Conservation (phyloP, 2,329 filamentous ascomycete species). For the Helicocarpus griseus region DNA sequence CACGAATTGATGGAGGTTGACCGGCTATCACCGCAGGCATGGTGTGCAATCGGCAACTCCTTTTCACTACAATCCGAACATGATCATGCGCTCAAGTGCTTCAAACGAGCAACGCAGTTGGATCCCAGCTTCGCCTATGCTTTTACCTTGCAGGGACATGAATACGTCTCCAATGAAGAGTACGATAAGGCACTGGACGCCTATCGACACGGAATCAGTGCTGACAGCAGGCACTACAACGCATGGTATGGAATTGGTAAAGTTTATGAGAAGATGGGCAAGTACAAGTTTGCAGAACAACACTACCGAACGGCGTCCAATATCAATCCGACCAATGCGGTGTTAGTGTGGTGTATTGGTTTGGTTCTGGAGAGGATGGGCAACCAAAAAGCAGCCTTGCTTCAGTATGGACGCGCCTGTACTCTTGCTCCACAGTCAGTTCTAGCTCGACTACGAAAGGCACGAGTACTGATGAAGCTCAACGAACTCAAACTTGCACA, state of each 20-base stretch:
- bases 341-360: slow-evolving; percentile 87
- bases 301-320: slow-evolving; percentile 81
- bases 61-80: slow-evolving; percentile 89
- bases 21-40: slow-evolving; percentile 85
- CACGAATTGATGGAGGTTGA: slow-evolving; percentile 82
- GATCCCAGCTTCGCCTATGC: slow-evolving; percentile 89
- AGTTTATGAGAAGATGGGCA: slow-evolving; percentile 83
- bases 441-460: slow-evolving; percentile 86
- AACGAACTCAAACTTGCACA: slow-evolving; percentile 60
- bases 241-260: slow-evolving; percentile 86
- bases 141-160: slow-evolving; percentile 90
- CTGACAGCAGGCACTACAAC: slow-evolving; percentile 87
- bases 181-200: slow-evolving; percentile 87
- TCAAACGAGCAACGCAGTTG: slow-evolving; percentile 86
- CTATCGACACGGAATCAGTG: slow-evolving; percentile 76
- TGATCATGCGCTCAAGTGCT: slow-evolving; percentile 87
- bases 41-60: slow-evolving; percentile 91
- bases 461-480: slow-evolving; percentile 72
- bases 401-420: slow-evolving; percentile 73
- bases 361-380: slow-evolving; percentile 82
- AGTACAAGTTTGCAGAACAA: slow-evolving; percentile 79
- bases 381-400: slow-evolving; percentile 65
- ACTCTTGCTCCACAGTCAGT: slow-evolving; percentile 72
- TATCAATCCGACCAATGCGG: slow-evolving; percentile 90
- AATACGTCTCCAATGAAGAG: slow-evolving; percentile 92